Conservation (phyloP, 805 yeast species). For the Candida verbasci region DNA sequence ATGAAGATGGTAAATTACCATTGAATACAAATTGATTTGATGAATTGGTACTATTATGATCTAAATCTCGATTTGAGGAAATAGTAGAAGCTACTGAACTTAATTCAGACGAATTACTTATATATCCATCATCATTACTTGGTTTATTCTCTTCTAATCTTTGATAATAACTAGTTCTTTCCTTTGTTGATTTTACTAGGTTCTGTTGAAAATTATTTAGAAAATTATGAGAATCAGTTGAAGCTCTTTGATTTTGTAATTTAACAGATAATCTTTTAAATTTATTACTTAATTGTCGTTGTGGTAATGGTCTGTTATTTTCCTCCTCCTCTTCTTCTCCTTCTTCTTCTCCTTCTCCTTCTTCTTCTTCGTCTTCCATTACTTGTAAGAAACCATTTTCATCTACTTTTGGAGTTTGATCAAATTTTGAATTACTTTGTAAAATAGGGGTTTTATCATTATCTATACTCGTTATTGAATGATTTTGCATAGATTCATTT, state of each 20-base stretch:
- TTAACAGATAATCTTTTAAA: slow-evolving; percentile 36
- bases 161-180: slow-evolving; percentile 18
- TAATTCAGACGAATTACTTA: slow-evolving; percentile 2
- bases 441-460: slow-evolving; percentile 28
- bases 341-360: slow-evolving; percentile 20
- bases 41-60: not conserved
- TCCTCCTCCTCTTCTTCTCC: slow-evolving; percentile 3
- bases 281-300: slow-evolving; percentile 28
- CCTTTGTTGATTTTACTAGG: slow-evolving; percentile 18
- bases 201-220: slow-evolving; percentile 37
- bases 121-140: not conserved
- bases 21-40: slow-evolving; percentile 9
- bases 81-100: slow-evolving; percentile 5
- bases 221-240: slow-evolving; percentile 38
- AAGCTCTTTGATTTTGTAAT: slow-evolving; percentile 27
- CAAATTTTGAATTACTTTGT: slow-evolving; percentile 13
- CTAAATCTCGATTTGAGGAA: slow-evolving; percentile 2
- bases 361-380: slow-evolving; percentile 18
- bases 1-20: slow-evolving; percentile 3
- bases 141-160: slow-evolving; percentile 23
- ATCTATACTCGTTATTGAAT: slow-evolving; percentile 10
- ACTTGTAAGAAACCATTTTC: slow-evolving; percentile 6
- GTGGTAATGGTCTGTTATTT: slow-evolving; percentile 18
- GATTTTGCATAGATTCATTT: slow-evolving; percentile 25
- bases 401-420: slow-evolving; percentile 25